Conservation (phyloP, 176 grass and related monocot genomes). For the Raddia guianensis region DNA sequence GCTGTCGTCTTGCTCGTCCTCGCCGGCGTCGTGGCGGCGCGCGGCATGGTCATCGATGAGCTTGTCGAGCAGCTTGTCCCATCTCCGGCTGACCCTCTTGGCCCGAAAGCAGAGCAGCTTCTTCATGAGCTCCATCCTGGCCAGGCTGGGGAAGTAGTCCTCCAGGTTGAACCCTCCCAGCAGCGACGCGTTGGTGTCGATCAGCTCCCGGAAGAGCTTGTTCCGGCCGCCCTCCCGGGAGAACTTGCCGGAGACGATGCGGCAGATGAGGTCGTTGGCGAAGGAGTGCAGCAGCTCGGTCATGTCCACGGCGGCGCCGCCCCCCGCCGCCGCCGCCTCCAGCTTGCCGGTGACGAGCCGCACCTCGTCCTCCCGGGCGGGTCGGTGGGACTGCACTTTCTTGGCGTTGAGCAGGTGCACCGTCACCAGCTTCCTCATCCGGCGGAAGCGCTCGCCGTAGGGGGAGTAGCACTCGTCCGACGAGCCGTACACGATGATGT, state of each 20-base stretch:
- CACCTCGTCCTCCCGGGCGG: constrained; percentile 27
- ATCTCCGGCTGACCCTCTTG: neutral
- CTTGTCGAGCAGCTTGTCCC: constrained; percentile 44
- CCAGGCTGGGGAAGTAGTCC: constrained; percentile 40
- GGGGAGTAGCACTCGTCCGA: constrained; percentile 43
- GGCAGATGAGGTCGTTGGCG: constrained; percentile 47
- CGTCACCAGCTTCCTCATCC: constrained; percentile 32
- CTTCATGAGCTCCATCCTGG: constrained; percentile 15
- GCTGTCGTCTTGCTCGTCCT: neutral
- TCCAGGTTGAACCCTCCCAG: constrained; percentile 44
- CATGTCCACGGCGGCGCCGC: constrained; percentile 34
- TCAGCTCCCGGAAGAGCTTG: constrained; percentile 47
- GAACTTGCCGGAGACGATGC: constrained; percentile 31
- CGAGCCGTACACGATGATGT: constrained; percentile 18
- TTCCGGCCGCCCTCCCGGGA: constrained; percentile 25
- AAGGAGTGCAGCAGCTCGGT: constrained; percentile 37
- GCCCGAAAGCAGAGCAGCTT: constrained; percentile 7
- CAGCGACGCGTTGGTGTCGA: constrained; percentile 5
- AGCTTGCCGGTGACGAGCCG: constrained; percentile 24
- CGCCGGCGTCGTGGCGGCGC: too few relatives aligned
- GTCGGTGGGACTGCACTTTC: constrained; percentile 26
- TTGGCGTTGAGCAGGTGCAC: constrained; percentile 43
- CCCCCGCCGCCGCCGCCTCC: neutral
- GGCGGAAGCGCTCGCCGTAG: constrained; percentile 51
- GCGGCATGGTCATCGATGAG: constrained; percentile 15